Evolutionary conservation across 139 green algal genomes (phyloP), one percentile per base, ranked within the genome.

Genomic region (Marvania coccoides): DNA sequence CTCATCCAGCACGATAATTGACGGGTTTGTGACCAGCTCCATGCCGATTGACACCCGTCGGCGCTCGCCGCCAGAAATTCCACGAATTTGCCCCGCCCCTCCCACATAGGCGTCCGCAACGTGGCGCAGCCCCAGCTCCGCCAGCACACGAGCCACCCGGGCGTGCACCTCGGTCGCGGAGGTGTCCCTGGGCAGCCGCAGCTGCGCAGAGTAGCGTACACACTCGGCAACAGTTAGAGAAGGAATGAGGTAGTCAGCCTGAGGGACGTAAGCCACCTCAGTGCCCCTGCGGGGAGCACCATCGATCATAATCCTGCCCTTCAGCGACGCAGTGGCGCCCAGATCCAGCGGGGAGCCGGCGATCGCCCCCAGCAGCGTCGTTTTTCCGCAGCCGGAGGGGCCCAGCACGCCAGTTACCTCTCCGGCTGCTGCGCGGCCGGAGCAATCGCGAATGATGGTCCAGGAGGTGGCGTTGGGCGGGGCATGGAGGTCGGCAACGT

Each of bases 191-290:
- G 81, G 78, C 61, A 91, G 65, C 37, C 84, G 46, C 48, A 91
- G 75, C 29, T 81, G 64, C 3, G 84, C 84, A 1, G 75, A 80
- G 72, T 85, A 90, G 53, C 70, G 72, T 39, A 93, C 36, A 56
- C 69, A 82, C 77, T 94, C 87, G 30, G 71, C 61, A 40, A 94
- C 87, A 38, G 87, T 94, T 6, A 94, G 79, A 9, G 59, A 72
- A 24, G 82, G 74, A 67, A 87, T 71, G 29, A 94, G 80, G 15
- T 73, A 60, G 79, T 94, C 87, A 58, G 79, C 54, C 71, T 94
- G 87, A 2, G 83, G 85, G 58, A 94, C 87, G 55, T 85, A 80
- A 1, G 83, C 85, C n/a, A 79, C 80, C 8, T 71, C 62, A 4
- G 37, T 31, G 4, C 30, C 37, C 47, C 42, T 68, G 29, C 45